phyloP scores from a whole-genome alignment of 2,329 filamentous ascomycete genomes.

The Orbilia blumenaviensis region DNA sequence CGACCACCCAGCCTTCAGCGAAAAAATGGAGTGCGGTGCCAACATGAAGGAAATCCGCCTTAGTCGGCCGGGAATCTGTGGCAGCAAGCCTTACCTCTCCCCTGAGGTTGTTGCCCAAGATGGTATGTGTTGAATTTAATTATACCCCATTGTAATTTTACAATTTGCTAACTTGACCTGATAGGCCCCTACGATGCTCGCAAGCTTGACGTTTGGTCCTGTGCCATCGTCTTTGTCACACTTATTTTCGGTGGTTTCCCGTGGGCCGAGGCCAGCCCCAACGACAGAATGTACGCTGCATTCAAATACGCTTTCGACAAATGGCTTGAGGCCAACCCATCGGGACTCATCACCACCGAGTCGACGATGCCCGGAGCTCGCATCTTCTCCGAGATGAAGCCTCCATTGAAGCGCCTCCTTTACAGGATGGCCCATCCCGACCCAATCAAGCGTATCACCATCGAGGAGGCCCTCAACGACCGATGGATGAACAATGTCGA shows the following conservation, averaged over 20 bases:
- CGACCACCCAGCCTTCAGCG: constrained; percentile 78
- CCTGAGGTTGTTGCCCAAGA: constrained; percentile 81
- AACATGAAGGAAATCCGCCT: constrained; percentile 76
- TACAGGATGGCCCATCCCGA: constrained; percentile 85
- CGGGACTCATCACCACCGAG: constrained; percentile 65
- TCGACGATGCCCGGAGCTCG: constrained; percentile 70
- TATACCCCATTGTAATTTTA: not conserved
- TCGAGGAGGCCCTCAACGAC: constrained; percentile 74
- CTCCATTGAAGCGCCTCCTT: constrained; percentile 74
- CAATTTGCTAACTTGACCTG: constrained; percentile 33
- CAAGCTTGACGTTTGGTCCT: constrained; percentile 84
- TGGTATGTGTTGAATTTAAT: constrained; percentile 62
- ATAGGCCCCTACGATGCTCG: constrained; percentile 74
- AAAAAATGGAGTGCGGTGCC: constrained; percentile 76
- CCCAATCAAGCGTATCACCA: constrained; percentile 74
- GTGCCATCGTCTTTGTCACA: constrained; percentile 82
- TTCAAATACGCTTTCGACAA: constrained; percentile 56
- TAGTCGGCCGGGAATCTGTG: constrained; percentile 82
- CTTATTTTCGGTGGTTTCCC: constrained; percentile 76
- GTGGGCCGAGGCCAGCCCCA: constrained; percentile 65
- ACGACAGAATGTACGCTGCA: constrained; percentile 66
- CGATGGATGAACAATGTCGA: constrained; percentile 79
- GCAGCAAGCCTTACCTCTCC: constrained; percentile 85
- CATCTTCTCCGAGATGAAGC: constrained; percentile 73
- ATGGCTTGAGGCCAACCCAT: constrained; percentile 59